A percentile compares a stretch with the other conserved stretches of the same genome.
These are phyloP conservation scores for Volutella citrinella DNA, from an alignment of 2,329 filamentous ascomycete species.

Conservation along the genomic window DNA sequence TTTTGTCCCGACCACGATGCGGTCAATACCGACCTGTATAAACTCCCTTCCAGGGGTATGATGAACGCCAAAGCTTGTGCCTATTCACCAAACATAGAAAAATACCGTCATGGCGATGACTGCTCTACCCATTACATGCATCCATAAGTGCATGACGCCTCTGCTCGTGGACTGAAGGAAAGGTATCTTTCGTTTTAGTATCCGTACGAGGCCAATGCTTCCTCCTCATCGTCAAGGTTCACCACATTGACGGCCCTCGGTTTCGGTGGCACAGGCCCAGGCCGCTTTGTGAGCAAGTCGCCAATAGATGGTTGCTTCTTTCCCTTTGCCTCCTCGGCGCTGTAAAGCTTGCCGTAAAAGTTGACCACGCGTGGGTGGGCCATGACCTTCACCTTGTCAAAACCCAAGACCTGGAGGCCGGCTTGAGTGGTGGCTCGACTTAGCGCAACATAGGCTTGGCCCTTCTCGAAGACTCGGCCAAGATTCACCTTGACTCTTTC, in stretches of 20 bases:
- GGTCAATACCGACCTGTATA: no score
- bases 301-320: conserved; percentile 33
- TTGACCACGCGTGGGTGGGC: conserved; percentile 81
- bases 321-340: conserved; percentile 56
- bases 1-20: no score
- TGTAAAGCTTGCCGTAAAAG: conserved; percentile 82
- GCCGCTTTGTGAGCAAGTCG: conserved; percentile 37
- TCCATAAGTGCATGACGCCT: no score
- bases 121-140: conserved; percentile 3
- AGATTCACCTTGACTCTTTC: conserved; percentile 94
- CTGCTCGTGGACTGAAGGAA: no score
- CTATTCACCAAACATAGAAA: no score
- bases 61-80: no score
- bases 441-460: conserved; percentile 94
- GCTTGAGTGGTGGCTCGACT: conserved; percentile 86
- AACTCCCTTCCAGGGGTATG: no score
- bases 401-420: conserved; percentile 83
- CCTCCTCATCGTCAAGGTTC: conserved; percentile 48
- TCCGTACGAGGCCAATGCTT: conserved; percentile 45
- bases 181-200: no score
- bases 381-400: conserved; percentile 89
- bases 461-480: conserved; percentile 90
- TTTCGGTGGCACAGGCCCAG: conserved; percentile 21
- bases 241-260: conserved; percentile 20
- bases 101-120: no score